phyloP scores from a whole-genome alignment of 371 early-diverging fungal genomes.

The Haplosporangium sp. region DNA sequence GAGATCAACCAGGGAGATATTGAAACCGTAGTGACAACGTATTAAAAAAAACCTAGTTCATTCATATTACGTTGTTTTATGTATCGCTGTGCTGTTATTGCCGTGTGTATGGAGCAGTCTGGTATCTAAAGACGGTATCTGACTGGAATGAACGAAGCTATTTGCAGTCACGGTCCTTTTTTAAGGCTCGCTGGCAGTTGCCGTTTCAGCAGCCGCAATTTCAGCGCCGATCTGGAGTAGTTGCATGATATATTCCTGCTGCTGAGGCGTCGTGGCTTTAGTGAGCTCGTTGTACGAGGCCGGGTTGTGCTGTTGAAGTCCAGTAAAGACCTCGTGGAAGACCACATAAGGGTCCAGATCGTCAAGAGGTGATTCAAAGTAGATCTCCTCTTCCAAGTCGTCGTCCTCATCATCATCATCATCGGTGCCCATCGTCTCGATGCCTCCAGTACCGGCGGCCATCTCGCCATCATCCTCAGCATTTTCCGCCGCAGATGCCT shows the following conservation, averaged over 20 bases:
- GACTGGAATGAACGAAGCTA: too few species aligned
- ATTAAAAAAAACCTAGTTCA: too few species aligned
- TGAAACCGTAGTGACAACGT: too few species aligned
- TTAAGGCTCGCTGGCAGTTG: slow-evolving; percentile 19
- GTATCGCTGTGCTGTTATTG: too few species aligned
- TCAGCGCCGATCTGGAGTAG: slow-evolving; percentile 35
- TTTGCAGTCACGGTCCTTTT: too few species aligned
- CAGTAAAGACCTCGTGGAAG: slow-evolving; percentile 68
- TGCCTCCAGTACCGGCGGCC: too few species aligned
- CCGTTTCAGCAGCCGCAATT: slow-evolving; percentile 22
- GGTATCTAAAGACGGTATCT: too few species aligned
- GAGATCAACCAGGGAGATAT: too few species aligned
- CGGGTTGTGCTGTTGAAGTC: slow-evolving; percentile 60
- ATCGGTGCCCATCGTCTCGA: slow-evolving; percentile 61
- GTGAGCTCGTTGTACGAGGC: slow-evolving; percentile 62
- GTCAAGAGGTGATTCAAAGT: slow-evolving; percentile 89
- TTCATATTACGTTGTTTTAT: too few species aligned
- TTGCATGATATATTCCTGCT: slow-evolving; percentile 38
- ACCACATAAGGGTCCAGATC: slow-evolving; percentile 82
- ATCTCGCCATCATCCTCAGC: slow-evolving; percentile 25
- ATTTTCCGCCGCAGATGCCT: slow-evolving; percentile 8
- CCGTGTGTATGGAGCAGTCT: too few species aligned
- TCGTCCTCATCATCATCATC: slow-evolving; percentile 70
- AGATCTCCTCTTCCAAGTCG: slow-evolving; percentile 80
- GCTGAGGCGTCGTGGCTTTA: slow-evolving; percentile 59